Conservation (phyloP, 169 alveolate genomes). For the Eimeria necatrix region DNA sequence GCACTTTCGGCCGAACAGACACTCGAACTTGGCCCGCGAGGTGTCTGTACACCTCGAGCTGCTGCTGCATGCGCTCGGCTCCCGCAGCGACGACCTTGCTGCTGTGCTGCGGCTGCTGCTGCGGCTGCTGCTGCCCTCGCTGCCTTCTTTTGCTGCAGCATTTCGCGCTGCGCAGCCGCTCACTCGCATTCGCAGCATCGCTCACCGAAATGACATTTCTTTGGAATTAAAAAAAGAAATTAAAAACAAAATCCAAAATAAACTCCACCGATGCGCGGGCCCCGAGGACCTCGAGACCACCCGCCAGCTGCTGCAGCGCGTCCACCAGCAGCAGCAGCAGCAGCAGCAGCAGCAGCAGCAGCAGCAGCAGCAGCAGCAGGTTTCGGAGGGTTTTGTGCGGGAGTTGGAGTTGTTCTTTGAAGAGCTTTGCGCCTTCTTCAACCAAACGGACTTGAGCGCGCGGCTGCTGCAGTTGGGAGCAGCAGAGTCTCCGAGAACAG, state of each 20-base stretch:
- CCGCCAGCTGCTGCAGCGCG: slow-evolving; percentile 51
- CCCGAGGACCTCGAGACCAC: slow-evolving; percentile 80
- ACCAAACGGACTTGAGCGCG: slow-evolving; percentile 45
- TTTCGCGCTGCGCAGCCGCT: slow-evolving; percentile 83
- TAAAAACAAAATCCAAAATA: slow-evolving; percentile 83
- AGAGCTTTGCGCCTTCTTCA: slow-evolving; percentile 70
- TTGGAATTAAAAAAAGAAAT: slow-evolving; percentile 48
- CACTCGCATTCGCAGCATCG: slow-evolving; percentile 85
- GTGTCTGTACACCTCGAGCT: slow-evolving; percentile 76
- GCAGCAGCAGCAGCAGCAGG: background rate
- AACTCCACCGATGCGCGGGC: slow-evolving; percentile 85
- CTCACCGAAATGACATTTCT: slow-evolving; percentile 84
- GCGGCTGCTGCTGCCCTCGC: slow-evolving; percentile 74
- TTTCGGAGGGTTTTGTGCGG: slow-evolving; percentile 26
- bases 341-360: no score
- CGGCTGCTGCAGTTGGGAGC: slow-evolving; percentile 3
- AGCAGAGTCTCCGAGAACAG: slow-evolving; percentile 9
- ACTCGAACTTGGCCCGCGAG: slow-evolving; percentile 80
- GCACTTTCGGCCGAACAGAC: slow-evolving; percentile 83
- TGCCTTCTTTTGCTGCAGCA: slow-evolving; percentile 83
- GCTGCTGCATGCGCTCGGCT: slow-evolving; percentile 40
- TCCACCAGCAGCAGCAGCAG: no score
- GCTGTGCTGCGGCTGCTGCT: slow-evolving; percentile 79
- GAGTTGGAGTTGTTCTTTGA: slow-evolving; percentile 72
- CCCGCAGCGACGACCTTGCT: slow-evolving; percentile 58